Evolutionary conservation across 2,329 filamentous ascomycete genomes (phyloP).

Genomic region (Chaetomium sp.): DNA sequence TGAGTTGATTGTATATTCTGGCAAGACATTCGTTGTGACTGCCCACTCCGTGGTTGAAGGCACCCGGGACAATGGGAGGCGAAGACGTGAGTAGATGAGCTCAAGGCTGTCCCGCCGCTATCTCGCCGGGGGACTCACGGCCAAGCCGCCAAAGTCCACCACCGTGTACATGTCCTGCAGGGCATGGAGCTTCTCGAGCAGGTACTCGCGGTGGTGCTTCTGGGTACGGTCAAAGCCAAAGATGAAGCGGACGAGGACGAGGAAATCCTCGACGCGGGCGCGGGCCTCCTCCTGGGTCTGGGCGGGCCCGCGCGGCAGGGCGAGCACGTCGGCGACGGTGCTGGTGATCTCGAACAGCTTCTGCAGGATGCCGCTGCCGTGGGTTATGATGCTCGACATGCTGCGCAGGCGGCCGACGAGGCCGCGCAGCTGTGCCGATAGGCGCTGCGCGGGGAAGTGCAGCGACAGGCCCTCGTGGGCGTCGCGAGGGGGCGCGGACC

Average conservation of each 20-base stretch:
- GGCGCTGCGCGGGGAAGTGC: conserved; percentile 19
- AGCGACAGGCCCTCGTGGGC: conserved; percentile 17
- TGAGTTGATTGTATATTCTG: too few species aligned
- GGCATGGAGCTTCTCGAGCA: conserved; percentile 8
- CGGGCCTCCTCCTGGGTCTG: conserved; percentile 18
- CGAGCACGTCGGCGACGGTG: conserved; percentile 20
- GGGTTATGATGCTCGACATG: conserved; percentile 17
- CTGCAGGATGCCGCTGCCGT: conserved; percentile 21
- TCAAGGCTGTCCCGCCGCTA: too few species aligned
- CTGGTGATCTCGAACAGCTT: conserved; percentile 20
- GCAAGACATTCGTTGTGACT: too few species aligned
- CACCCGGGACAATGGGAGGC: too few species aligned
- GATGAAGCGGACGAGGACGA: conserved; percentile 15
- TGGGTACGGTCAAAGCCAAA: conserved; percentile 20
- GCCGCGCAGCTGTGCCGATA: conserved; percentile 16
- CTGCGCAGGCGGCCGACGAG: conserved; percentile 14
- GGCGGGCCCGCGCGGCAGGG: conserved; percentile 13
- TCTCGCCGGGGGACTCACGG: conserved; percentile 3
- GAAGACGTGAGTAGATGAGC: too few species aligned
- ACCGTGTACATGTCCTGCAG: conserved; percentile 17
- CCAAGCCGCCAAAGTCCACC: conserved; percentile 10
- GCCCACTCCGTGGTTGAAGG: too few species aligned
- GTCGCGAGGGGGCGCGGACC: conserved; percentile 15
- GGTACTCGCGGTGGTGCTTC: conserved; percentile 18
- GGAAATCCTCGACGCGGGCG: conserved; percentile 13